Base-by-base conservation (phyloP, 768 basidiomycete genomes). In the Mycena vitilis region DNA sequence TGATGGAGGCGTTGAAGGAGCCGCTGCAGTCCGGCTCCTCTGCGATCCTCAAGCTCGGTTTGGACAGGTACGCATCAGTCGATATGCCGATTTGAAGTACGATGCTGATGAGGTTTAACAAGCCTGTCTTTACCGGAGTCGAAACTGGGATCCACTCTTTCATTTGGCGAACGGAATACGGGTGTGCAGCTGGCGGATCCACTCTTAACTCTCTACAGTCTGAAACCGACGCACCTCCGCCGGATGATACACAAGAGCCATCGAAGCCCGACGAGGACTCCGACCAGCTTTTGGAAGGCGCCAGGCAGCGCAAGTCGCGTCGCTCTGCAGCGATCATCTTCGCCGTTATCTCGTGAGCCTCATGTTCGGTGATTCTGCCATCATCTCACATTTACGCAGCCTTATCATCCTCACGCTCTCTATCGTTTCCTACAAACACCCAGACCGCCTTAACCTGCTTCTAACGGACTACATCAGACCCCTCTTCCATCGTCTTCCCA, bases 221-320 rank as follows among this genome's bases (percentile, higher is more conserved):
- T 2, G 63, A 60, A 36, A 16, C 57, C 2, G 57, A 59, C 4
- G 36, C 16, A 4, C 63, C 59, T 44, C 54, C 65, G 9, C 3
- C 62, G 57, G 58, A 51, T 25, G 70, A 71, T 36, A 49, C 42
- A 7, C 47, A 59, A 16, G 52, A 63, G 22, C 63, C 70, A 5
- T 51, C 62, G 2, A 25, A 58, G 13, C 42, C 63, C 16, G 34
- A 65, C 1, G 69, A 71, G 13, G 66, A 63, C 20, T 58, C 57
- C 34, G 66, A 68, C 10, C 65, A 64, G 52, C 71, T 71, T 8
- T 36, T 71, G 22, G 71, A 71, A 8, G 38, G 56, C 63, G 48
- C 60, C 44, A 51, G 47, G 38, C 63, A 68, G n/a, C 62, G 71
- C 2, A 37, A 44, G 10, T 61, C 66, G 0, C 66, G 71, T 20